phyloP scores from a whole-genome alignment of 2,329 filamentous ascomycete genomes.

The Lachnellula cervina region DNA sequence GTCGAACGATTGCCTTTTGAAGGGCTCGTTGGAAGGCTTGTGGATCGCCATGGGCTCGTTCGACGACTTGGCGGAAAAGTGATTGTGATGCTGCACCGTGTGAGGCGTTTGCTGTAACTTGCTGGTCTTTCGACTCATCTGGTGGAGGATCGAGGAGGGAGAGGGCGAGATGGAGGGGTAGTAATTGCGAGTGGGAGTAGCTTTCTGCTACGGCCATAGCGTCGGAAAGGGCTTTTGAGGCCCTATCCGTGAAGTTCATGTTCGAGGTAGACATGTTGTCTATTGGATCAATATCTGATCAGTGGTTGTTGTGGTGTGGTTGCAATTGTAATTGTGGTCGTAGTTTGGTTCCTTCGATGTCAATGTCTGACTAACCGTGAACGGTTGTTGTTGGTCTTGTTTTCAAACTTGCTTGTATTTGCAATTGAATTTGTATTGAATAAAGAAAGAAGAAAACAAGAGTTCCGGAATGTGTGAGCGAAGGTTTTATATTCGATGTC shows the following conservation, averaged over 20 bases:
- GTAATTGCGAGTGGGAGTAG: constrained; percentile 85
- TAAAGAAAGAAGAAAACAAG: too few species aligned
- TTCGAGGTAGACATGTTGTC: constrained; percentile 60
- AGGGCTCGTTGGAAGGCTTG: constrained; percentile 83
- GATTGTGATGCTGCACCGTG: constrained; percentile 58
- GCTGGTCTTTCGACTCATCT: constrained; percentile 77
- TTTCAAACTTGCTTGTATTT: too few species aligned
- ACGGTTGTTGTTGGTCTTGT: too few species aligned
- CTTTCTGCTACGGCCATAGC: constrained; percentile 83
- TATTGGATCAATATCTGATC: constrained; percentile 22
- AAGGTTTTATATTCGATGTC: too few species aligned
- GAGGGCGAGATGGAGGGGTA: constrained; percentile 84
- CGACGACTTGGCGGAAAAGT: constrained; percentile 92
- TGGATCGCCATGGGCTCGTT: constrained; percentile 87
- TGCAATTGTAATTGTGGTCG: background rate
- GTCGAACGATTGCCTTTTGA: constrained; percentile 85
- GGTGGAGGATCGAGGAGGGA: constrained; percentile 71
- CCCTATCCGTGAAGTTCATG: constrained; percentile 92
- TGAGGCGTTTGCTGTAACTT: constrained; percentile 59
- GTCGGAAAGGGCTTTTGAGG: constrained; percentile 83
- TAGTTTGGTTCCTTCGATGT: background rate
- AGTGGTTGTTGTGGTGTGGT: constrained; percentile 11
- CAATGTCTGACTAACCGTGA: background rate
- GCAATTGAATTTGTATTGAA: too few species aligned
- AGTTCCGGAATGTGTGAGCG: too few species aligned